Evolutionary conservation across 208 protist species (phyloP), one percentile per base, ranked within the genome.

Genomic region (Angomonas desouzai): DNA sequence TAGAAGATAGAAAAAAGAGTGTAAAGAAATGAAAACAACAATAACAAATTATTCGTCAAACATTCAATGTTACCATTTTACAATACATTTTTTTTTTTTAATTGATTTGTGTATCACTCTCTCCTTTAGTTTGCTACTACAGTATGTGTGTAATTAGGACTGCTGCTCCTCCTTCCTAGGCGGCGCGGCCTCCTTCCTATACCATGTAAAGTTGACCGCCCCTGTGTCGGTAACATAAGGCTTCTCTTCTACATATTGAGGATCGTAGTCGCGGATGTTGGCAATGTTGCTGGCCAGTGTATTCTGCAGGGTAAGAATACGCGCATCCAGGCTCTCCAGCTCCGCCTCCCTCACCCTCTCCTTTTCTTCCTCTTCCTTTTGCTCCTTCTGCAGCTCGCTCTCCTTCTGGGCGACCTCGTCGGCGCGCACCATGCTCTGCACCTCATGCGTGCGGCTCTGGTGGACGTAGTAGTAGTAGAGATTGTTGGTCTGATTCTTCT

Each of bases 401-500:
- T 84, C 62, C 25, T 85, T 87, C 61, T 79, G 80, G 10, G 10
- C 55, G 0, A 90, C 68, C 47, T 89, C 81, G 53, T 87, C 77
- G 18, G 76, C 71, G 20, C 79, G 83, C 28, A 93, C 74, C 84
- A 96, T 89, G 23, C 85, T 74, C 70, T 93, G 83, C 48, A 96
- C 87, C 71, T 93, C 83, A 33, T 79, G 70, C 23, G 77, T 76
- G 60, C 87, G 79, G 48, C 78, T 81, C 43, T 91, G 81, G 59
- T 96, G 77, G 16, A 96, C 66, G 83, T 93, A 90, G 69, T 91
- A 93, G 64, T 93, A 96, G 73, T 85, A 92, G 13, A 91, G 56
- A 70, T 93, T 93, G 68, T 93, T 82, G 0, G 80, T 85, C 55
- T 94, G 87, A 62, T 96, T 93, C 76, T 96, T 96, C 74, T 96